Evolutionary conservation across 495 filamentous ascomycete genomes (phyloP), one percentile per base, ranked within the genome.

Genomic region (Rhypophila decipiens): DNA sequence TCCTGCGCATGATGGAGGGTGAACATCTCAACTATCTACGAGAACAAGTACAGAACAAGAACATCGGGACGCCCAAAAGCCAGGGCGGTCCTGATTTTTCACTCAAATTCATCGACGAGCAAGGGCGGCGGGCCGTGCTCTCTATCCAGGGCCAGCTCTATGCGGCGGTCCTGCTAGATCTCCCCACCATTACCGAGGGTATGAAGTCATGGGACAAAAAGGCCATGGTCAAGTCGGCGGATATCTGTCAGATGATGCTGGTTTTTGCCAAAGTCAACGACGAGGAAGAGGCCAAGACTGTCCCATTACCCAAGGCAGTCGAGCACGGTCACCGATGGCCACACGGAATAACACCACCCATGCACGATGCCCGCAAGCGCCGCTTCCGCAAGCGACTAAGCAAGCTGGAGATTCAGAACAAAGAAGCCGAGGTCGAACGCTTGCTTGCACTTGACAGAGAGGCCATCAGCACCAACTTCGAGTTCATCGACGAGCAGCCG

Each of bases 121-220:
- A 90, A 40, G 82, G 82, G 2, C 80, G 93, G 39, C 79, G 89
- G 9, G 83, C 84, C 1, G 68, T 87, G 39, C 61, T 96, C 1
- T 80, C 69, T 11, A 74, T 99, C 20, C 72, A 80, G 13, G 82
- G 82, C 1, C 68, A 79, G 39, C 68, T 77, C 22, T 99, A 90
- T 57, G 88, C 90, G 0, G 90, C 87, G 18, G 70, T 80, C 5
- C 67, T 97, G 42, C 84, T 96, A 5, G 91, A 97, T 50, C 71
- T 99, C 10, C 93, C 93, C 0, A 91, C 84, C 52, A 85, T 99
- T 47, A 80, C 95, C 2, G 93, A 99, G 65, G 85, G 83, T 8
- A 94, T 94, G 83, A 99, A 99, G 69, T 90, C 84, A 43, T 96
- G 93, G 85, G 93, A 97, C 57, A 84, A 83, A 60, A 87, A 84